Conservation (phyloP, 2,329 filamentous ascomycete genomes). For the Trichoderma polysporum region DNA sequence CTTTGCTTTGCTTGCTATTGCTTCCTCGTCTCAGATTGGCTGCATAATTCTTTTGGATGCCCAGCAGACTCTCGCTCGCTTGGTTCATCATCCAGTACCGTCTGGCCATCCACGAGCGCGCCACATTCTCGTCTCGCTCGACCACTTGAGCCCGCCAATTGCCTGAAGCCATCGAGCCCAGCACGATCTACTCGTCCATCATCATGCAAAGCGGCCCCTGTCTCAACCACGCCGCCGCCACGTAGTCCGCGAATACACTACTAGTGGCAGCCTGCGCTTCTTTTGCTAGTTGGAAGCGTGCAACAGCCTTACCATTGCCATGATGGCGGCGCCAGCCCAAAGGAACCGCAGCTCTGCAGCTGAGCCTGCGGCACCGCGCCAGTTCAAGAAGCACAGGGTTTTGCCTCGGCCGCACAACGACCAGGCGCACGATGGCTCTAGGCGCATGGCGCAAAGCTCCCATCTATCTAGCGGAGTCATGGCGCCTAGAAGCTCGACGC, state of each 20-base stretch:
- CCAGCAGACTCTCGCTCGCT: slow-evolving; percentile 6
- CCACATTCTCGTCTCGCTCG: background rate
- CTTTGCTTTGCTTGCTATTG: background rate
- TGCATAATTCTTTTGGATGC: slow-evolving; percentile 23
- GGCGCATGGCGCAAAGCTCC: slow-evolving; percentile 27
- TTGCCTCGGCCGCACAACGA: slow-evolving; percentile 40
- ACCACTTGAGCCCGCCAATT: slow-evolving; percentile 16
- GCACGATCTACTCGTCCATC: slow-evolving; percentile 21
- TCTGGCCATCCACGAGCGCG: background rate
- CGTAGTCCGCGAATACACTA: slow-evolving; percentile 14
- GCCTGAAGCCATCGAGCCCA: slow-evolving; percentile 23
- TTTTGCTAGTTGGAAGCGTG: slow-evolving; percentile 26
- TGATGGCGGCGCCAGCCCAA: slow-evolving; percentile 15
- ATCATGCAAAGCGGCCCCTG: slow-evolving; percentile 27
- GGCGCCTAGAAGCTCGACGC: slow-evolving; percentile 26
- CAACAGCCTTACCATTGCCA: slow-evolving; percentile 17
- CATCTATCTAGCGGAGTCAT: slow-evolving; percentile 33
- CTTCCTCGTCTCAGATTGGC: slow-evolving; percentile 23
- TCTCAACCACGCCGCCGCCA: slow-evolving; percentile 25
- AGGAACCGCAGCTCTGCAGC: background rate
- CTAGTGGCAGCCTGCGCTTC: slow-evolving; percentile 14
- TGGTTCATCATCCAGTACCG: background rate
- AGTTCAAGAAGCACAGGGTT: slow-evolving; percentile 49
- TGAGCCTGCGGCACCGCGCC: slow-evolving; percentile 29
- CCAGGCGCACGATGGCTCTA: slow-evolving; percentile 28